Evolutionary conservation across 768 basidiomycete genomes (phyloP), one percentile per base, ranked within the genome.

Genomic region (Cyclocybe aegerita): DNA sequence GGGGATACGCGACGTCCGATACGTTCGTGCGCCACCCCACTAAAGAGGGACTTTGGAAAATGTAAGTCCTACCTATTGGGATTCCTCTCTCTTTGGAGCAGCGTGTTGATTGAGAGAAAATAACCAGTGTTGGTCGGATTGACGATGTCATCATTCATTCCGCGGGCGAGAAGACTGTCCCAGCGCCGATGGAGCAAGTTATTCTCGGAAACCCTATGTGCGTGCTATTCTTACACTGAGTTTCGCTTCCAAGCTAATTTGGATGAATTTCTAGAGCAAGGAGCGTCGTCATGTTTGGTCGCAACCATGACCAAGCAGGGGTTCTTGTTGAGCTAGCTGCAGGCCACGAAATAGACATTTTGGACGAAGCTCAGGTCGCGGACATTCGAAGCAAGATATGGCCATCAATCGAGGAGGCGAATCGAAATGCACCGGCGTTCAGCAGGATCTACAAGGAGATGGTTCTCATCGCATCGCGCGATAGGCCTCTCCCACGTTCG

Each of bases 391-490:
- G 73, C 48, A 56, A 60, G 29, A 57, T 74, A 5, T 74, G 71
- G 71, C 65, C 61, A 1, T 53, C 61, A 9, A 67, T 77, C 1
- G 75, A 75, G 15, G 68, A 75, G 30, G 76, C 75, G 2, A 79
- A 79, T 55, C 59, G 52, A 14, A 57, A 58, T 1, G 68, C 70
- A 0, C 76, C 77, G 0, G 49, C 66, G 0, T 76, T 71, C 41
- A 75, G 73, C 47, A 64, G 71, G n/a, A 67, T 78, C 9, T 78
- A 75, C 62, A 76, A 75, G 54, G 75, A 82, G 56, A 77, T 81
- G 76, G 75, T 82, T 34, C 38, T 80, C 29, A 59, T 80, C 11
- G 66, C 78, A 0, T 61, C 66, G 2, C 56, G 57, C 1, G 65
- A 62, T 0, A 76, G 76, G 48, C 77, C 74, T 1, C 63, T 81